Base-by-base conservation (phyloP, 208 protist genomes). In the Herpetomonas muscarum region DNA sequence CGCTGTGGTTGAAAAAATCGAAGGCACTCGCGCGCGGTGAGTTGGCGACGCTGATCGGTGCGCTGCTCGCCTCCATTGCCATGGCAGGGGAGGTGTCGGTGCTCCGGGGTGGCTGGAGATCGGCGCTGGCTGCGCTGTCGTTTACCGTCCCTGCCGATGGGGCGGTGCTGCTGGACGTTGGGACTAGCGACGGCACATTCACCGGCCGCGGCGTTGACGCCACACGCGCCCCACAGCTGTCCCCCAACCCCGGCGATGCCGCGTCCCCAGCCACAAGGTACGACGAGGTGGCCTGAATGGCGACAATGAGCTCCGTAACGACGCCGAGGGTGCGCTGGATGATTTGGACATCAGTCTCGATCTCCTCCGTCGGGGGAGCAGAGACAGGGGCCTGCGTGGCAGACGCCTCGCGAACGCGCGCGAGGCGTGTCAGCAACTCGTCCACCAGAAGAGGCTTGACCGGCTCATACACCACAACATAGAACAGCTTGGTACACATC, bases 401-500 rank as follows among this genome's bases (percentile, higher is more conserved):
- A 17, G 56, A 52, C 22, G 53, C 45, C 13, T 72, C 67, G 9
- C 65, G 58, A 39, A 73, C 70, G 9, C 55, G 73, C 52, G 19
- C 59, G 34, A 61, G 68, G 17, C 48, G 61, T 22, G 57, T 37
- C 17, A 76, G 30, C 50, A 88, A 32, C 52, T 85, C 81, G 5
- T 67, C 22, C 7, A 66, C 21, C 31, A 88, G 48, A 19, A 74
- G 48, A 13, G 63, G 63, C 41, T 52, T 64, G 42, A 87, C 47
- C 1, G 81, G 81, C 39, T 85, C 71, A 57, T 81, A 90, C 42
- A 94, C 79, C 30, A 81, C 70, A 2, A 77, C 64, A 60, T 90
- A 85, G 53, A 92, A 92, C n/a, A 88, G 57, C 58, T 90, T 90
- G 10, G 85, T 42, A 53, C 84, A 91, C 71, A 92, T 67, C 37